Conservation (phyloP, 73 alveolate species). For the Paramecium sonneborni region DNA sequence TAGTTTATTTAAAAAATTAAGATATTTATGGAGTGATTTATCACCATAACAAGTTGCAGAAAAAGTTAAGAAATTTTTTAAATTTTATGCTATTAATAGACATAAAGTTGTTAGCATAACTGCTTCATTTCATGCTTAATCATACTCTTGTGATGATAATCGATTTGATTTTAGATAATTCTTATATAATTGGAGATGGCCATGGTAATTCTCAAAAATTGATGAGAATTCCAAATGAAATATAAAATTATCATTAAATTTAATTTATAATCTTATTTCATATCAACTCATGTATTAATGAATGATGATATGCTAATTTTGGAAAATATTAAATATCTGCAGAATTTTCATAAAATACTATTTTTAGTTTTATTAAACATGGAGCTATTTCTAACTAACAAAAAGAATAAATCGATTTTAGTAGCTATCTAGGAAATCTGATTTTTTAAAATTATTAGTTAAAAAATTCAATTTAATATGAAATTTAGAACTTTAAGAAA, state of each 20-base stretch:
- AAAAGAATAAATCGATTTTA: too few species aligned
- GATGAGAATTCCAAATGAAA: slow-evolving; percentile 74
- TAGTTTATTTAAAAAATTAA: slow-evolving; percentile 79
- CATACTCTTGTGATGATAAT: too few species aligned
- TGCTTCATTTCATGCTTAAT: slow-evolving; percentile 93
- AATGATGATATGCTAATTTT: too few species aligned
- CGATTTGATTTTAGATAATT: slow-evolving; percentile 88
- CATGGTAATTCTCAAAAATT: slow-evolving; percentile 80
- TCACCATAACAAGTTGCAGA: slow-evolving; percentile 78
- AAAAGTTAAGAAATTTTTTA: slow-evolving; percentile 87
- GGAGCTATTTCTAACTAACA: too few species aligned
- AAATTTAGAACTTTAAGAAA: too few species aligned
- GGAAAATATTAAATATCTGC: too few species aligned
- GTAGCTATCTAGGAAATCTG: too few species aligned
- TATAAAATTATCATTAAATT: background rate
- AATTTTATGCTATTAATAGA: slow-evolving; percentile 81
- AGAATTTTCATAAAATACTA: too few species aligned
- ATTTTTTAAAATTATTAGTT: too few species aligned
- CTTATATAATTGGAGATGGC: slow-evolving; percentile 85
- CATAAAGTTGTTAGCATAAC: slow-evolving; percentile 84
- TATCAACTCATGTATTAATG: too few species aligned
- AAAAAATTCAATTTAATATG: too few species aligned
- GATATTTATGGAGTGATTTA: slow-evolving; percentile 79
- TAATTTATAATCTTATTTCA: background rate
- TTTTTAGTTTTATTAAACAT: too few species aligned